Base-by-base conservation (phyloP, 2,329 filamentous ascomycete species). In the Fusarium sp. region DNA sequence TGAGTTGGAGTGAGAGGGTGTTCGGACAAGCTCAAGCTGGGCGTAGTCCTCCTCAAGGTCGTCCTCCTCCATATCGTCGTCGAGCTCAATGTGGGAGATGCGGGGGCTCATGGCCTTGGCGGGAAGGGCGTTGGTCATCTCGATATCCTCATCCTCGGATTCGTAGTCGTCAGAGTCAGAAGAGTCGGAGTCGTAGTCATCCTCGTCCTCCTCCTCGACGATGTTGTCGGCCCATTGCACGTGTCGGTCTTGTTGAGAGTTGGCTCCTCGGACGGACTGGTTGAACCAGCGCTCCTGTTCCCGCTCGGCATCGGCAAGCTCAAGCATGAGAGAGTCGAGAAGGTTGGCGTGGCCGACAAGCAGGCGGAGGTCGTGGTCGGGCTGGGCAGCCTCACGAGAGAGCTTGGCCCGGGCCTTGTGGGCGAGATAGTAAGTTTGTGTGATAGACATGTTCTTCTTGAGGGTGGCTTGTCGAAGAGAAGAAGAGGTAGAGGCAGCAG, bases 241-340 rank as follows among this genome's bases (percentile, higher is more conserved):
- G 84, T 93, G 93, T 80, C 88, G 89, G 68, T 93, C 88, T 69
- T 68, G 64, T 73, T 91, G 86, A 66, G 83, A 76, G 57, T 79
- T 82, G 79, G 92, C 92, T 77, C 92, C 92, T 80, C 89, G 91
- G 82, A 98, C 93, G 68, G 94, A 96, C 82, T 94, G 92, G 89
- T 98, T 97, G 91, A 98, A 98, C 95, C 95, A 98, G 73, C 90
- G 91, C 84, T 98, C 95, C 84, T 98, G 96, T 82, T 98, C 94
- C 76, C 91, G 90, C 87, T 98, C 96, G 78, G 95, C 95, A 64
- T 97, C 94, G 82, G 94, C 93, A 64, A 99, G 93, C 79, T 89
- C 86, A 74, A 96, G 89, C 96, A 98, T 98, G 79, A 99, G 86
- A 41, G 91, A 92, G 85, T 99, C 96, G 81, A 99, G 93, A 50